These are phyloP conservation scores for Aristolochia contorta DNA, from an alignment of 164 flowering plant species.

Conservation along the genomic window DNA sequence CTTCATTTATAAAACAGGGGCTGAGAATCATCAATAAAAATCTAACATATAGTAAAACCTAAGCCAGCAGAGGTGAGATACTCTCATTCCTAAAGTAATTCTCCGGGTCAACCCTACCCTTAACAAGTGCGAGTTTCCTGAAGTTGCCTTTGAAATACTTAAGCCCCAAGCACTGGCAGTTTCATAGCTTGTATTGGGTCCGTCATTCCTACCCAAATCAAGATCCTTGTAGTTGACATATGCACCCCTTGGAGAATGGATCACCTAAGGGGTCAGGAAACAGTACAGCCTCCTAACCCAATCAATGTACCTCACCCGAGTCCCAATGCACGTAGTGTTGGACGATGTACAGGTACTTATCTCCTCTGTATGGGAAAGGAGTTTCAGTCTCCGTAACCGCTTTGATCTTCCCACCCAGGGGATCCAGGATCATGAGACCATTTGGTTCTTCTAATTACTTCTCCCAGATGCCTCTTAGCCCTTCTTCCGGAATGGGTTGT, in stretches of 20 bases:
- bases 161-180: conserved; percentile 11
- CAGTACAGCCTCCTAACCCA: conserved; percentile 5
- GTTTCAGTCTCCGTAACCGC: conserved; percentile 6
- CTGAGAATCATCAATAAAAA: too few relatives aligned
- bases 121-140: too few relatives aligned
- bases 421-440: conserved; percentile 6
- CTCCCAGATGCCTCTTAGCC: background rate
- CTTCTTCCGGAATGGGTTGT: conserved; percentile 3
- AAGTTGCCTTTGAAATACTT: too few relatives aligned
- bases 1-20: too few relatives aligned
- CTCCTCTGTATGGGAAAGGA: conserved; percentile 19
- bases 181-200: conserved; percentile 2
- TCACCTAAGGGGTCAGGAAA: conserved; percentile 6
- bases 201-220: conserved; percentile 3
- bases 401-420: conserved; percentile 20
- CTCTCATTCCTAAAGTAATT: too few relatives aligned
- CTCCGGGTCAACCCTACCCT: too few relatives aligned
- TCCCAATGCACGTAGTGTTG: conserved; percentile 11
- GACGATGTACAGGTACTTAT: conserved; percentile 5
- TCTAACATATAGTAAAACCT: too few relatives aligned
- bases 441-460: background rate
- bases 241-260: conserved; percentile 8
- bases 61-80: conserved; percentile 1
- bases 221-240: conserved; percentile 12
- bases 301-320: background rate